These are phyloP conservation scores for Talaromyces sp. DNA, from an alignment of 2,329 filamentous ascomycete species.

Conservation along the genomic window DNA sequence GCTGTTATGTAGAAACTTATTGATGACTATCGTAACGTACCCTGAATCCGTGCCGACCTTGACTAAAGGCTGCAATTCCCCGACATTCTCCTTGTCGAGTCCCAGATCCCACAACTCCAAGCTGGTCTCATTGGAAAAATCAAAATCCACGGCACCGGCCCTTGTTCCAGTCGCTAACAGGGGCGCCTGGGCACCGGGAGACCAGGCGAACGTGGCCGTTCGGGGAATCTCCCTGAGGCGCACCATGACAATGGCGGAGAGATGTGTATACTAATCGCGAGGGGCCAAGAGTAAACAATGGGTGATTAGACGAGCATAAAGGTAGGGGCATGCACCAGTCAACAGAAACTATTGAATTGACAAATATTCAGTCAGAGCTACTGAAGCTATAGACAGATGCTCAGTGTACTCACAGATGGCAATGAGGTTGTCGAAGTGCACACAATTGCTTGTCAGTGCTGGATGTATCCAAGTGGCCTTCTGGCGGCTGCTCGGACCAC, in stretches of 20 bases:
- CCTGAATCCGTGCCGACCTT: slow-evolving; percentile 86
- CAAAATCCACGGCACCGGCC: slow-evolving; percentile 90
- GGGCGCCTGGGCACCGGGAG: slow-evolving; percentile 72
- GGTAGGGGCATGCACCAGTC: slow-evolving; percentile 19
- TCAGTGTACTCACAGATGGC: neutral
- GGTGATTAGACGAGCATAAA: slow-evolving; percentile 14
- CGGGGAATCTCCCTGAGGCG: slow-evolving; percentile 93
- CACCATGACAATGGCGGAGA: slow-evolving; percentile 65
- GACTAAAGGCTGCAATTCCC: slow-evolving; percentile 81
- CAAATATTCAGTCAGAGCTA: neutral
- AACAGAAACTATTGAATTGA: slow-evolving; percentile 2
- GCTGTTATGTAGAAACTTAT: neutral
- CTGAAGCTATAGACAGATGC: neutral
- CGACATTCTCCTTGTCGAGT: slow-evolving; percentile 67
- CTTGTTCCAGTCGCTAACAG: slow-evolving; percentile 90
- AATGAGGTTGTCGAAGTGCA: neutral
- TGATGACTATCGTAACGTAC: slow-evolving; percentile 48
- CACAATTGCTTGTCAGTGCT: slow-evolving; percentile 1
- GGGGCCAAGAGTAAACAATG: slow-evolving; percentile 17
- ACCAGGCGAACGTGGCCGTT: slow-evolving; percentile 97
- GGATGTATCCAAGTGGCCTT: slow-evolving; percentile 40
- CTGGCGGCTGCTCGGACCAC: slow-evolving; percentile 16
- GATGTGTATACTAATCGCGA: slow-evolving; percentile 21
- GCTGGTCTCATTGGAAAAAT: slow-evolving; percentile 96
- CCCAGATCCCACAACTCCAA: slow-evolving; percentile 94